These are phyloP conservation scores for Brassica nigra DNA, from an alignment of 345 rosid species.

Conservation along the genomic window DNA sequence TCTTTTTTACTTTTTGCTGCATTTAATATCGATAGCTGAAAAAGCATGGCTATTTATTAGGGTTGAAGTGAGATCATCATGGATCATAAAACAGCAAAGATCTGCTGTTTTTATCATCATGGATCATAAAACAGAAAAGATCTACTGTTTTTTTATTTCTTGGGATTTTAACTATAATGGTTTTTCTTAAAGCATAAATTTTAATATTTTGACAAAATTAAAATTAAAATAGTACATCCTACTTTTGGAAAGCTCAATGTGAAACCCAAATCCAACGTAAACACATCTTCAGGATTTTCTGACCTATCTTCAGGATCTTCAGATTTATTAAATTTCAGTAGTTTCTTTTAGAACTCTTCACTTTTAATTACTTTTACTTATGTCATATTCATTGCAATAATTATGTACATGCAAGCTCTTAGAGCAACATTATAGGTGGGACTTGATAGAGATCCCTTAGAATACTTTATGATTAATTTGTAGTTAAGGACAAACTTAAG, in stretches of 20 bases:
- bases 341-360: background rate
- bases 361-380: background rate
- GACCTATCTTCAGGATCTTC: constrained; percentile 15
- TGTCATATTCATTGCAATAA: background rate
- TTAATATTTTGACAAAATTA: background rate
- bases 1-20: constrained; percentile 11
- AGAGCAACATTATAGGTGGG: too few species aligned
- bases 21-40: constrained; percentile 38
- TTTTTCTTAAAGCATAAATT: background rate
- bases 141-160: constrained; percentile 24
- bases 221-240: background rate
- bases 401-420: constrained; percentile 26
- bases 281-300: constrained; percentile 27
- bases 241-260: constrained; percentile 38
- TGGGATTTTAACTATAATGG: constrained; percentile 37
- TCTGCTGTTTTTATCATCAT: constrained; percentile 3
- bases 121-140: constrained; percentile 30
- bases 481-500: too few species aligned
- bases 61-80: constrained; percentile 33
- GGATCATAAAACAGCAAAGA: constrained; percentile 28
- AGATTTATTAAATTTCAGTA: constrained; percentile 8
- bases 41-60: constrained; percentile 34
- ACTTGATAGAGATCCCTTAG: too few species aligned
- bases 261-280: constrained; percentile 29
- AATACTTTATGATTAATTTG: too few species aligned